Percentiles rank a stretch among this genome's conserved stretches.
phyloP scores from a whole-genome alignment of 331 rosid genomes.

The Quercus phellos region DNA sequence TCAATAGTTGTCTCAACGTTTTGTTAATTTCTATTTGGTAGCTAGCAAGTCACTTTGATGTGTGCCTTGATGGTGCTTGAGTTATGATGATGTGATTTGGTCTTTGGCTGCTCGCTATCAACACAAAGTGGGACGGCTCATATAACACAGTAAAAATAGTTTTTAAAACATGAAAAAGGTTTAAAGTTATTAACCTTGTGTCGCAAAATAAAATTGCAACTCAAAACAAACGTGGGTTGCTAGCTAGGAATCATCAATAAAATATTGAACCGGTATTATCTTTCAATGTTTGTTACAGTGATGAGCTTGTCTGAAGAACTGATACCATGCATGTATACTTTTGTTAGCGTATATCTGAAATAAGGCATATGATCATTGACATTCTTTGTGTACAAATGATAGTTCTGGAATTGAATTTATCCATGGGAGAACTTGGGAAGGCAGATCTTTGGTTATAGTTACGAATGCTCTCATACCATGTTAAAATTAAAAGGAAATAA shows the following conservation, averaged over 20 bases:
- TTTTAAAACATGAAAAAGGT: neutral
- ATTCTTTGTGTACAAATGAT: too few relatives aligned
- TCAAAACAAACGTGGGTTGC: too few relatives aligned
- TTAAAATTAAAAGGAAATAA: too few relatives aligned
- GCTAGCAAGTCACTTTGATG: constrained; percentile 22
- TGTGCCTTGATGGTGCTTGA: neutral
- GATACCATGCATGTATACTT: neutral
- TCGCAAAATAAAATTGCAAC: too few relatives aligned
- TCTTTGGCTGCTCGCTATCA: neutral
- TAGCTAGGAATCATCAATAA: too few relatives aligned
- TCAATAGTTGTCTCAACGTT: neutral
- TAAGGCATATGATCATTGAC: neutral
- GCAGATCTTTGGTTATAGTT: too few relatives aligned
- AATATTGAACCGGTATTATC: too few relatives aligned
- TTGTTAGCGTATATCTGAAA: neutral
- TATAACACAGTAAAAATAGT: too few relatives aligned
- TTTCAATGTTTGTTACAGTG: neutral
- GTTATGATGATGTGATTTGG: neutral
- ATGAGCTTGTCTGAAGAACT: neutral
- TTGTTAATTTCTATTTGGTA: constrained; percentile 7
- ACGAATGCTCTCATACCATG: too few relatives aligned
- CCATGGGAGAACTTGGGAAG: too few relatives aligned
- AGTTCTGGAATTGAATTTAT: too few relatives aligned
- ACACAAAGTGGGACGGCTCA: too few relatives aligned
- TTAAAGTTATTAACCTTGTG: neutral